Conservation (phyloP, 495 filamentous ascomycete species). For the Podospora pseudopauciseta region DNA sequence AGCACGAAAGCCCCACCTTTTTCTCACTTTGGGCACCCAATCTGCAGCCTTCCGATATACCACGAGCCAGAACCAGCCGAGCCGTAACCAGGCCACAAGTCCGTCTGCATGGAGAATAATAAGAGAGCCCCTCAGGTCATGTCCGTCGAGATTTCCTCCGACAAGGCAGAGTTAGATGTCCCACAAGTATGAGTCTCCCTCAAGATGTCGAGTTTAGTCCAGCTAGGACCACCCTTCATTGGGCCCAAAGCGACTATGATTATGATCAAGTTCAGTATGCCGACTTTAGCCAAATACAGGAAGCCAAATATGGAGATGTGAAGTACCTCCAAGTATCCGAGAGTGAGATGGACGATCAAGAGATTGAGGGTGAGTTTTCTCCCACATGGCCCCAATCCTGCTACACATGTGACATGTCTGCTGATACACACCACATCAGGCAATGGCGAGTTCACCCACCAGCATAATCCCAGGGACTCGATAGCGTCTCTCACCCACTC, state of each 20-base stretch:
- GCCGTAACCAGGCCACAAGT: slow-evolving; percentile 8
- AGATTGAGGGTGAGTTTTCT: slow-evolving; percentile 18
- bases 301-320: slow-evolving; percentile 39
- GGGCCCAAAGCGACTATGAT: slow-evolving; percentile 35
- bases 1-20: slow-evolving; percentile 29
- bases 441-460: slow-evolving; percentile 11
- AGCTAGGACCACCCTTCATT: slow-evolving; percentile 33
- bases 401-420: background rate
- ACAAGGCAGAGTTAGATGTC: slow-evolving; percentile 34
- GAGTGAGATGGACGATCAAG: slow-evolving; percentile 34
- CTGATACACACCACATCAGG: background rate
- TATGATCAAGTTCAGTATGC: slow-evolving; percentile 36
- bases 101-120: slow-evolving; percentile 42
- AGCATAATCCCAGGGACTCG: slow-evolving; percentile 7
- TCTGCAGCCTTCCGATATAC: slow-evolving; percentile 27
- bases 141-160: slow-evolving; percentile 36
- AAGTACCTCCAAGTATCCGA: slow-evolving; percentile 34
- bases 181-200: slow-evolving; percentile 39
- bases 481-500: slow-evolving; percentile 16
- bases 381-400: background rate
- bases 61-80: background rate
- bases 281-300: slow-evolving; percentile 37
- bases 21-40: slow-evolving; percentile 14
- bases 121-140: slow-evolving; percentile 40
- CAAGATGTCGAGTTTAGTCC: slow-evolving; percentile 40